Evolutionary conservation across 1,284 basidiomycete genomes (phyloP).

Genomic region (Heterobasidion parviporum): DNA sequence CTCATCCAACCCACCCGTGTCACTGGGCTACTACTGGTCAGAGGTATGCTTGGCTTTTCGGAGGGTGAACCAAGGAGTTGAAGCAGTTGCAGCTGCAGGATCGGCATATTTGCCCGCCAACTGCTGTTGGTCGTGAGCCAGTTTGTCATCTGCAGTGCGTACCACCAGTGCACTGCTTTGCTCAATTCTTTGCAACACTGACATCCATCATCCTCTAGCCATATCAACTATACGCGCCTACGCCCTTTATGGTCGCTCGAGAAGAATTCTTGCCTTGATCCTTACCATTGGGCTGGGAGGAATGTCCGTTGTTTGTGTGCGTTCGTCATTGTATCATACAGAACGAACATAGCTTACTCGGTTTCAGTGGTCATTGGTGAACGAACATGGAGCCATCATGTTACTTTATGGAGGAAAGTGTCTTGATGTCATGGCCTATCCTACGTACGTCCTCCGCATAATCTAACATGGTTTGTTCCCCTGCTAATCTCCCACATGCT

Average conservation of each 20-base stretch:
- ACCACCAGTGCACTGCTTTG: too few relatives aligned
- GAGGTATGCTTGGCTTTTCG: too few relatives aligned
- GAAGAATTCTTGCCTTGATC: not conserved
- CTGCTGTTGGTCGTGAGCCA: not conserved
- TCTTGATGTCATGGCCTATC: not conserved
- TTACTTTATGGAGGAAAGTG: not conserved
- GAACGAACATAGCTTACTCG: not conserved
- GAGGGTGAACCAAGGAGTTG: not conserved
- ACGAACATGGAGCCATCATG: not conserved
- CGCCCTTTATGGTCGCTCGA: not conserved
- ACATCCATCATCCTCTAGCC: not conserved
- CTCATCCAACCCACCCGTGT: too few relatives aligned
- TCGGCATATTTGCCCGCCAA: not conserved
- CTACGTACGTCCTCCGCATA: not conserved
- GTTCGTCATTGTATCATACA: not conserved
- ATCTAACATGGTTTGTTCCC: too few relatives aligned
- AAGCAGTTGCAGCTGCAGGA: not conserved
- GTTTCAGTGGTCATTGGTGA: not conserved
- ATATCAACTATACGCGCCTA: not conserved
- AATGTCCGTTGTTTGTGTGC: not conserved
- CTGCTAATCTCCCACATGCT: not conserved
- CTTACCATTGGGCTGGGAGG: not conserved
- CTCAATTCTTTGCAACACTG: not conserved
- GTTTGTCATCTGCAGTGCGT: not conserved
- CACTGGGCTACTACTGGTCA: too few relatives aligned